Evolutionary conservation across 2,329 filamentous ascomycete genomes (phyloP), one percentile per base, ranked within the genome.

Genomic region (Fusarium newnesense): DNA sequence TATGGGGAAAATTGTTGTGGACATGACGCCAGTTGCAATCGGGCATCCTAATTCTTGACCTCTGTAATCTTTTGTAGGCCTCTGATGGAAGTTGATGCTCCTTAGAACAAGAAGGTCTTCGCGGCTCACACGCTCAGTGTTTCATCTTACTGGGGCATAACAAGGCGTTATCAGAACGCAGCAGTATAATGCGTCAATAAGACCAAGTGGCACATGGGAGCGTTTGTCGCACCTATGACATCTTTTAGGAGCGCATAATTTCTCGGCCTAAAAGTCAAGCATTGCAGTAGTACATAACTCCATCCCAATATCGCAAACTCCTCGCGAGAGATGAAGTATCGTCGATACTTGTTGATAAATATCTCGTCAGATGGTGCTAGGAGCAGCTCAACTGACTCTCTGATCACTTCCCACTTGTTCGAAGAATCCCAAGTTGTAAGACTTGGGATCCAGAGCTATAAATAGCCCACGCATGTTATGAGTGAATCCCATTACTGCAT

Each of bases 111-210:
- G 61, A 60, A 52, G 24, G 52, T 59, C 39, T 75, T 46, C 32
- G 39, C 49, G 30, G 53, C 50, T 49, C 71, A 60, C 56, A 62
- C 67, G 43, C 47, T 49, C 61, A n/a, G 37, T 54, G 61, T 73
- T 57, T 73, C 70, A 73, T 57, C 58, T 63, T 60, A 60, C 59
- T 52, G 50, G 58, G 58, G 62, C 50, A 37, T 50, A 59, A 40
- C 32, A 65, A 61, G 40, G 44, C 53, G 54, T 47, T 63, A 63
- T 46, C 54, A 68, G 59, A 66, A 56, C 54, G 30, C 58, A 32
- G 43, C 49, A 53, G 52, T 39, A 52, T 43, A 63, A 43, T 46
- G 52, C 50, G 52, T 60, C 65, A 53, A 60, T 58, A 28, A 53
- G 16, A 40, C 49, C 28, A 34, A 60, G 69, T 62, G 60, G 42